These are phyloP conservation scores for Prunus mira DNA, from an alignment of 306 rosid species.

Conservation along the genomic window DNA sequence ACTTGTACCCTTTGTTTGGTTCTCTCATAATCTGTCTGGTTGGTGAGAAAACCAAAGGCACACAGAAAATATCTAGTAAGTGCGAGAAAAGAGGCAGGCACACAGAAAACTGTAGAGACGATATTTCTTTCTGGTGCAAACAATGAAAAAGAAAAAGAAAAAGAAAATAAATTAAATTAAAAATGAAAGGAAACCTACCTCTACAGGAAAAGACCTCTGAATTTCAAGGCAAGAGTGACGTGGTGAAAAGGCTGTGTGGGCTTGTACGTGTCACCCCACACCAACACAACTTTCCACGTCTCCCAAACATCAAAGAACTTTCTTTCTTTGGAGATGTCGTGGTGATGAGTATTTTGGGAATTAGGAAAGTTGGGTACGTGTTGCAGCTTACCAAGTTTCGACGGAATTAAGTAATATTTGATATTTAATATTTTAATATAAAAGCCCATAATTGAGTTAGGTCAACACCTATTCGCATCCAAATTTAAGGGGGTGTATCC, in stretches of 20 bases:
- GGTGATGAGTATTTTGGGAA: neutral
- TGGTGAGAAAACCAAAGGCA: too few relatives aligned
- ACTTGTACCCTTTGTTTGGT: too few relatives aligned
- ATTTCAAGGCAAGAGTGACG: neutral
- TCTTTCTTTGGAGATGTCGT: neutral
- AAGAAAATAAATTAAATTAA: too few relatives aligned
- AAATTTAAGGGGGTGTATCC: too few relatives aligned
- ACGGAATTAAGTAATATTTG: neutral
- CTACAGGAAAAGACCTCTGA: neutral
- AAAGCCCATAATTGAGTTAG: too few relatives aligned
- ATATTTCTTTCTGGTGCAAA: neutral
- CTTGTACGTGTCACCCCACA: constrained; percentile 3
- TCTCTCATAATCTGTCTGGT: too few relatives aligned
- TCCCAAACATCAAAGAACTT: neutral
- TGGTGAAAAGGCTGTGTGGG: neutral
- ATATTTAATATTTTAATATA: too few relatives aligned
- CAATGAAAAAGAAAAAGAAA: too few relatives aligned
- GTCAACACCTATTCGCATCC: too few relatives aligned
- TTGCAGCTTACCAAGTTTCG: neutral
- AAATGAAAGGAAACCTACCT: neutral
- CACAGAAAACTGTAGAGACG: neutral
- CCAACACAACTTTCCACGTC: neutral
- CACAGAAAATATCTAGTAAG: too few relatives aligned
- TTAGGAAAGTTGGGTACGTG: neutral
- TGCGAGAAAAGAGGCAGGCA: neutral